phyloP scores from a whole-genome alignment of 352 stramenopile genomes.

The Phytophthora palmivora region DNA sequence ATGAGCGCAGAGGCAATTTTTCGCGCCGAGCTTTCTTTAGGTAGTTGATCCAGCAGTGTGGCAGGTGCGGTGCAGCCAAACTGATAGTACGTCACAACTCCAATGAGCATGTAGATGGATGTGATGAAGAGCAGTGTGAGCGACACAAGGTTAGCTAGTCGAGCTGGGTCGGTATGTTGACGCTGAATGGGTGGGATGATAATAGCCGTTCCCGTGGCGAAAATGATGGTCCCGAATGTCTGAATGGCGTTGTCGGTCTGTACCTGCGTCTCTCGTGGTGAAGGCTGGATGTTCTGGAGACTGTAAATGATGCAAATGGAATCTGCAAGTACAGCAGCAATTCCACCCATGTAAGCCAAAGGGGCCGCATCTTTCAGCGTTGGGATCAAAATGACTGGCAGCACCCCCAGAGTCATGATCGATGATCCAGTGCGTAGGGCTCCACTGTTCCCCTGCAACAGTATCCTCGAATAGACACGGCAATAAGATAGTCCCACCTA shows the following conservation, averaged over 20 bases:
- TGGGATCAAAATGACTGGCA: constrained; percentile 71
- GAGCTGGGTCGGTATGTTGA: constrained; percentile 55
- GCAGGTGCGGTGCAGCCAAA: constrained; percentile 70
- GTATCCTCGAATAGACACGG: constrained; percentile 55
- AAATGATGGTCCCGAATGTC: constrained; percentile 79
- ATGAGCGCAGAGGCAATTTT: constrained; percentile 51
- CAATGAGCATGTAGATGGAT: constrained; percentile 74
- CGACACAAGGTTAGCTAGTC: constrained; percentile 64
- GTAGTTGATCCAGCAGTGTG: constrained; percentile 67
- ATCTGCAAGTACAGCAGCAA: constrained; percentile 59
- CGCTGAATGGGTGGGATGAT: constrained; percentile 73
- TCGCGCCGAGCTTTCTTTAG: constrained; percentile 35
- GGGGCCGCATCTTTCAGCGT: constrained; percentile 56
- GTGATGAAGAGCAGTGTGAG: constrained; percentile 77
- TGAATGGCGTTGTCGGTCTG: constrained; percentile 46
- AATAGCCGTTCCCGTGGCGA: constrained; percentile 69
- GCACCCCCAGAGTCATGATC: constrained; percentile 53
- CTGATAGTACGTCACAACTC: constrained; percentile 73
- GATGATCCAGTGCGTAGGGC: constrained; percentile 70
- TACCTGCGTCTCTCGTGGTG: constrained; percentile 62
- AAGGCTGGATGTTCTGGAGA: constrained; percentile 42
- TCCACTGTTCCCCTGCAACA: constrained; percentile 22
- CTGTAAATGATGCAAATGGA: constrained; percentile 62
- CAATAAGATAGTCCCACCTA: constrained; percentile 67
- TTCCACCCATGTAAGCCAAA: constrained; percentile 58